Conservation (phyloP, 2,329 filamentous ascomycete species). For the Lecanicillium sp. region DNA sequence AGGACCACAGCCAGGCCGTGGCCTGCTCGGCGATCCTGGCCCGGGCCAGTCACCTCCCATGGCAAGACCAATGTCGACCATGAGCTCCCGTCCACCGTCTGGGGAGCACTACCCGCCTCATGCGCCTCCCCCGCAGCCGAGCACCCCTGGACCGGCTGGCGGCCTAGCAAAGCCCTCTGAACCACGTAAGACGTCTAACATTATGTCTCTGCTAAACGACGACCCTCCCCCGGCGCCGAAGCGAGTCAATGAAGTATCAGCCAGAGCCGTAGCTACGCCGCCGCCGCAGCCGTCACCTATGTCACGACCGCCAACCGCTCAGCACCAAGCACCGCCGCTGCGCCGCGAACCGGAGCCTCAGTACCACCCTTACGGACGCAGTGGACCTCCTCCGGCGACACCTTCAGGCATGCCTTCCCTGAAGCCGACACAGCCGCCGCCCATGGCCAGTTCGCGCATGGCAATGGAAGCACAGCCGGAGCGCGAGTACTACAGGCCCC, state of each 20-base stretch:
- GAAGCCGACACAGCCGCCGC: constrained; percentile 46
- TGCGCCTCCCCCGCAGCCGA: constrained; percentile 25
- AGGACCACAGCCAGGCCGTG: constrained; percentile 32
- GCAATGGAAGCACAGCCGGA: constrained; percentile 30
- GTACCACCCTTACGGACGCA: constrained; percentile 40
- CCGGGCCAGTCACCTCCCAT: constrained; percentile 34
- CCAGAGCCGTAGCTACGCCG: constrained; percentile 43
- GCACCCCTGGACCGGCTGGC: constrained; percentile 25
- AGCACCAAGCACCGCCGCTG: constrained; percentile 35
- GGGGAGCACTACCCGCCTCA: constrained; percentile 28
- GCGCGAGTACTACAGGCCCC: constrained; percentile 44
- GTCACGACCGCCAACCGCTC: constrained; percentile 34
- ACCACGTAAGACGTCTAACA: constrained; percentile 54
- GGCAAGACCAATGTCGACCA: constrained; percentile 31
- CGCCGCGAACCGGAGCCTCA: constrained; percentile 45
- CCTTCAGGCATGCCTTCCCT: constrained; percentile 47
- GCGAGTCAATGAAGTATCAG: constrained; percentile 43
- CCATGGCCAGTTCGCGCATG: constrained; percentile 40
- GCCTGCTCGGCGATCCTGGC: constrained; percentile 34
- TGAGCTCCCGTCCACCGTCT: constrained; percentile 19
- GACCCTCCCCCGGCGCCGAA: constrained; percentile 48
- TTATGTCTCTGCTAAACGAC: constrained; percentile 59
- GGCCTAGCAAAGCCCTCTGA: constrained; percentile 38
- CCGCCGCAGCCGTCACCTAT: constrained; percentile 41
- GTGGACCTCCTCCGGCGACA: constrained; percentile 22